Base-by-base conservation (phyloP, 1,139 yeast genomes). In the Blastobotrys aristatus region DNA sequence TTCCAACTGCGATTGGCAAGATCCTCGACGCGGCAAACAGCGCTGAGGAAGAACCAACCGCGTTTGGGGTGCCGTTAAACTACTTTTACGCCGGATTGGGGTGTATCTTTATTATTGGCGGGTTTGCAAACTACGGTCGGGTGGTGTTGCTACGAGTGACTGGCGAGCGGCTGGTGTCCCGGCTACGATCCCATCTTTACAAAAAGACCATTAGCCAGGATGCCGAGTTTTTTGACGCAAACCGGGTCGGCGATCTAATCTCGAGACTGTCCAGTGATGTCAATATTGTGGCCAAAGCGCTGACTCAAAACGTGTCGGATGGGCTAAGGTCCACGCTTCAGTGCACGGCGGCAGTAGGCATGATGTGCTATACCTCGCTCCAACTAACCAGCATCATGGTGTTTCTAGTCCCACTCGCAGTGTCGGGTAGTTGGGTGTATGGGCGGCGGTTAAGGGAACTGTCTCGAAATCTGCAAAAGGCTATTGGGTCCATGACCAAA, bases 231-330 rank as follows among this genome's bases (percentile, higher is more conserved):
- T 92, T 86, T 62, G 97, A 92, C 62, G 82, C 85, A 17, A 90
- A 94, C 52, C 83, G 92, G 61, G 95, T 90, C 1, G 98, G 97
- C 37, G 98, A 92, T 63, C 73, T 92, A 61, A 88, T 92, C 43
- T 87, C 96, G 4, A 72, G 97, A 52, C 70, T 92, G 34, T 82
- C 95, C 21, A 81, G 87, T 38, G 98, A 92, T 64, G 90, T 97
- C 1, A 90, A 85, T 61, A 84, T 92, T 39, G 96, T 92, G 14
- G 80, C 96, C 7, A 77, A 86, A 55, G 82, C 96, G 1, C 77
- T 92, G 55, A 88, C 97, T 38, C 94, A 87, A 52, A 89, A 89
- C 63, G 77, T 92, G 36, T 84, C 95, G 40, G 97, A 92, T 64
- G 98, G 97, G 22, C 78, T 86, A 48, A 77, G 95, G 47, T 83